A percentile compares a stretch with the other conserved stretches of the same genome.
phyloP scores from a whole-genome alignment of 176 grass and related monocot species.

The Ensete glaucum region DNA sequence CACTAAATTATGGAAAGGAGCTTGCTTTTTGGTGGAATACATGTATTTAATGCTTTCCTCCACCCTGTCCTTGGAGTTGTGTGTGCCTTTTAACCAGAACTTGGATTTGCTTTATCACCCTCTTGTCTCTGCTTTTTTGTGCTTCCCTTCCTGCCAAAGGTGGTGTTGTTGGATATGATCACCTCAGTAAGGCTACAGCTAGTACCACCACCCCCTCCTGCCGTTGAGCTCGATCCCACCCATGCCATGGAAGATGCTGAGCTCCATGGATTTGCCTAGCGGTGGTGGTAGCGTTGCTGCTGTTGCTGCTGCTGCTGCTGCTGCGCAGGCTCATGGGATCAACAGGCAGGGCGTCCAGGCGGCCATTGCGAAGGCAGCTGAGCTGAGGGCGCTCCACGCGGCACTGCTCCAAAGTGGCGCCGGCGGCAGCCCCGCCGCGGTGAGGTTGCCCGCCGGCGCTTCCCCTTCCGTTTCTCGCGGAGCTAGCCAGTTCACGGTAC shows the following conservation, averaged over 20 bases:
- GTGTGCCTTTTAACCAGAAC: background rate
- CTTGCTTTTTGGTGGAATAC: too few species aligned
- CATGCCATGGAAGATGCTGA: background rate
- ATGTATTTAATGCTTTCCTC: background rate
- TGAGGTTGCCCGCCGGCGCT: conserved; percentile 40
- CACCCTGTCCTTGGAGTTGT: background rate
- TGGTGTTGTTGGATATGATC: too few species aligned
- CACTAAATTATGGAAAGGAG: too few species aligned
- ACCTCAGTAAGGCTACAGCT: too few species aligned
- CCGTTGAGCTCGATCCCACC: too few species aligned
- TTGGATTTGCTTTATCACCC: background rate
- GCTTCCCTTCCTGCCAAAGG: too few species aligned
- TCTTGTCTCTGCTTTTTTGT: background rate
- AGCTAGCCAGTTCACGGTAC: conserved; percentile 23
- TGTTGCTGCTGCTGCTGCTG: background rate
- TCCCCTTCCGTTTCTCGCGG: conserved; percentile 53
- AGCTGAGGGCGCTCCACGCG: conserved; percentile 86
- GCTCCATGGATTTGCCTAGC: background rate
- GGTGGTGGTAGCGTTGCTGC: background rate
- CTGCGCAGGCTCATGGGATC: conserved; percentile 11
- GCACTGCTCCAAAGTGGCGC: conserved; percentile 56
- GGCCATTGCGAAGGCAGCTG: conserved; percentile 73
- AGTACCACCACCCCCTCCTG: too few species aligned
- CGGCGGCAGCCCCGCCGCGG: conserved; percentile 47
- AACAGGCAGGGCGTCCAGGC: conserved; percentile 53